phyloP scores from a whole-genome alignment of 2,329 filamentous ascomycete genomes.

The Curvularia lunata region DNA sequence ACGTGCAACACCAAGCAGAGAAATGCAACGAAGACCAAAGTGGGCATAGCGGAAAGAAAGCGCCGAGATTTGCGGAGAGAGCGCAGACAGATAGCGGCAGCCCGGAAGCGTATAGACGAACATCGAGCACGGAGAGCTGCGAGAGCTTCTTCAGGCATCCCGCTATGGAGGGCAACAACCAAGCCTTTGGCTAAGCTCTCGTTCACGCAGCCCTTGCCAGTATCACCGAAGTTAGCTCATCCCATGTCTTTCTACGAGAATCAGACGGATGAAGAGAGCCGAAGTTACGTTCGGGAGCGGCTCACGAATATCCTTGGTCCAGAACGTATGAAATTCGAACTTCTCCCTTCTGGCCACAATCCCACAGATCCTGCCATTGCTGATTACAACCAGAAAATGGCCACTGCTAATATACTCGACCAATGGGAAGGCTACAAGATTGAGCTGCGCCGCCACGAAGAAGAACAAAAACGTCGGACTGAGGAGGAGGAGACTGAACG shows the following conservation, averaged over 20 bases:
- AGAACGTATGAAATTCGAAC: constrained; percentile 7
- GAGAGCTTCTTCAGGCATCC: neutral
- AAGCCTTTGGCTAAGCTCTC: neutral
- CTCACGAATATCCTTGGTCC: constrained; percentile 8
- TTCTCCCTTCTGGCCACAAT: constrained; percentile 13
- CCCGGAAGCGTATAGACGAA: neutral
- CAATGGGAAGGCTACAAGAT: neutral
- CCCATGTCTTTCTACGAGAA: constrained; percentile 1
- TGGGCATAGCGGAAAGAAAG: neutral
- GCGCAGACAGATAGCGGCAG: neutral
- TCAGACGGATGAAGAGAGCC: constrained; percentile 11
- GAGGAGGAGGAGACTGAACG: neutral
- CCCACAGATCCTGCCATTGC: constrained; percentile 12
- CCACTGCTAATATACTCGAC: neutral
- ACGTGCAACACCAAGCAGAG: neutral
- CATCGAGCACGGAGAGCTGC: neutral
- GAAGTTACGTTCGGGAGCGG: constrained; percentile 2
- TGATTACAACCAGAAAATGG: constrained; percentile 7
- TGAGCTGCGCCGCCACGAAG: neutral
- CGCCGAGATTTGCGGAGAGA: neutral
- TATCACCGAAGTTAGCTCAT: neutral
- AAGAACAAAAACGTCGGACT: constrained; percentile 1
- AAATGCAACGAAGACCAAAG: neutral
- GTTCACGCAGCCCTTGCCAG: too few relatives aligned
- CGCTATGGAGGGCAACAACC: neutral